Evolutionary conservation across 257 asterid species (phyloP).

Genomic region (Ligustrum vulgare): DNA sequence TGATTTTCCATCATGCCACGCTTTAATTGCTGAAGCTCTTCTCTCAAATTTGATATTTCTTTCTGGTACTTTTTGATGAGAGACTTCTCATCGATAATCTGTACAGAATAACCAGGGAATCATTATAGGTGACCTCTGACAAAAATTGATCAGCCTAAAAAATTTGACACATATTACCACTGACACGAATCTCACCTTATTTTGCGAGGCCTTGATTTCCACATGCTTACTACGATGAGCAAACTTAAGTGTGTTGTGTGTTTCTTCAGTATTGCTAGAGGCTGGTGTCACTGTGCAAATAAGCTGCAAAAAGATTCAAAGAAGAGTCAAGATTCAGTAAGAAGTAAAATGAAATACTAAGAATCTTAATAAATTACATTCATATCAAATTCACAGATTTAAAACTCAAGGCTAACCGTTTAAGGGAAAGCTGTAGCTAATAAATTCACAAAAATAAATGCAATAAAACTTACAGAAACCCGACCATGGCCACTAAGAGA

Average conservation of each 20-base stretch:
- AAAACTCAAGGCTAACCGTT: slow-evolving; percentile 10
- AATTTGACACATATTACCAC: slow-evolving; percentile 6
- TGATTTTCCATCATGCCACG: slow-evolving; percentile 75
- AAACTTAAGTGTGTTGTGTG: slow-evolving; percentile 82
- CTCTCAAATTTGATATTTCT: slow-evolving; percentile 73
- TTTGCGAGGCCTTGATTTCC: slow-evolving; percentile 67
- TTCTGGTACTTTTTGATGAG: slow-evolving; percentile 83
- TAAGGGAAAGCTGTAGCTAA: slow-evolving; percentile 20
- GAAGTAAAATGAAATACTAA: slow-evolving; percentile 10
- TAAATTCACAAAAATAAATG: slow-evolving; percentile 10
- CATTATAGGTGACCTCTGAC: slow-evolving; percentile 13
- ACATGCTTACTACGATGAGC: slow-evolving; percentile 80
- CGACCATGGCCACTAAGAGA: slow-evolving; percentile 85
- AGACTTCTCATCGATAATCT: slow-evolving; percentile 90
- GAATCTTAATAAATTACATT: background rate
- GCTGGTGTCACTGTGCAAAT: slow-evolving; percentile 85
- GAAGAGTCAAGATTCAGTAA: slow-evolving; percentile 26
- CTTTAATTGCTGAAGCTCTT: slow-evolving; percentile 77
- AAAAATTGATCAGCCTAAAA: slow-evolving; percentile 4
- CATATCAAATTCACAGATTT: background rate
- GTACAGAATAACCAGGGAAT: slow-evolving; percentile 19
- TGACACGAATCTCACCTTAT: slow-evolving; percentile 46
- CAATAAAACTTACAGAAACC: slow-evolving; percentile 64
- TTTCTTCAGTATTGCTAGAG: slow-evolving; percentile 75
- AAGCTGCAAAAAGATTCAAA: slow-evolving; percentile 54